Base-by-base conservation (phyloP, 129 eudicot species). In the Tagetes patula region DNA sequence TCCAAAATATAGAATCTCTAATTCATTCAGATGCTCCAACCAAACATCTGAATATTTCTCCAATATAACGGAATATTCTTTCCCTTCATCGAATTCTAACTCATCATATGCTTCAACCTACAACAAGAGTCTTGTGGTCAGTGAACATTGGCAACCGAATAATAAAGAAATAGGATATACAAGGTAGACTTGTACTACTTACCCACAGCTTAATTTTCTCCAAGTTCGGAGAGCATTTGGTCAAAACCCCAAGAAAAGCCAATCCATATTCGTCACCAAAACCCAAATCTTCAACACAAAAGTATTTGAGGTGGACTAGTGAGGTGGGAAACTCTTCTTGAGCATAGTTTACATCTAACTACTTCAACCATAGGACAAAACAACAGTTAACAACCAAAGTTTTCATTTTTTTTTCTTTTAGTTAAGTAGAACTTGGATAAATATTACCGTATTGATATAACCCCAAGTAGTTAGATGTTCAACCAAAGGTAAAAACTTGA, bases 401-500 rank as follows among this genome's bases (percentile, higher is more conserved):
- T 53, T 14, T n/a, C 27, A 53, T 3, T n/a, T 49, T 11, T 53
- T 20, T 48, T 48, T 30, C 33, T 47, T 33, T 12, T 30, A 36
- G n/a, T 32, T 30, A 55, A 5, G 30, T 1, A 27, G 0, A 55
- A 55, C 8, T 36, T 6, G 62, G 37, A 41, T 3, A 8, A 65
- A 65, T 42, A 42, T 65, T 40, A 65, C 70, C 70, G 2, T 0
- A 41, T 40, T 8, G 37, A 8, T 10, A 20, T 31, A 20, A 41
- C 13, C 3, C 13, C 37, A 65, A 5, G 36, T 65, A 9, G 70
- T 65, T 20, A 65, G 37, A 8, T 27, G 13, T 41, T 65, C 70
- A 65, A 65, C 31, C 70, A 65, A n/a, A 42, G 49, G 70, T 65
- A 65, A 65, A 41, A 52, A 65, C 48, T 65, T 32, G 9, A 65